Conservation (phyloP, 495 filamentous ascomycete species). For the Trichoderma virens region DNA sequence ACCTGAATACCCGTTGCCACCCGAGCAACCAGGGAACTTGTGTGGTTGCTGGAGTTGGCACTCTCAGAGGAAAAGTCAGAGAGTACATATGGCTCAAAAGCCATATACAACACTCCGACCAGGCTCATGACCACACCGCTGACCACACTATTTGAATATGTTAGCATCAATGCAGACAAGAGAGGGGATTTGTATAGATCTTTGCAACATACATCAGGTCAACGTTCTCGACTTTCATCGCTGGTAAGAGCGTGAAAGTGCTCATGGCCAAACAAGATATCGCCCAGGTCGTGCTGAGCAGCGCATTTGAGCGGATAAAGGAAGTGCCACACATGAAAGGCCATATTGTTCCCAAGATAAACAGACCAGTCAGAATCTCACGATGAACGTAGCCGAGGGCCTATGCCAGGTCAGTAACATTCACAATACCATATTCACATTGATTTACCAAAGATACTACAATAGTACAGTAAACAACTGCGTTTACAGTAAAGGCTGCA, state of each 20-base stretch:
- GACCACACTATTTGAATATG: slow-evolving; percentile 46
- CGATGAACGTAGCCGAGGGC: slow-evolving; percentile 79
- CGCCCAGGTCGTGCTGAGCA: slow-evolving; percentile 66
- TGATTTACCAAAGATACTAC: slow-evolving; percentile 73
- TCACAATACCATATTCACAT: neutral
- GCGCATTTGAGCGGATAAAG: slow-evolving; percentile 58
- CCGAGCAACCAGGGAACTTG: slow-evolving; percentile 27
- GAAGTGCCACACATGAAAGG: slow-evolving; percentile 63
- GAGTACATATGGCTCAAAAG: slow-evolving; percentile 68
- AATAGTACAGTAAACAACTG: slow-evolving; percentile 58
- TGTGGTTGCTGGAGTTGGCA: slow-evolving; percentile 18
- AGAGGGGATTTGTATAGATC: neutral
- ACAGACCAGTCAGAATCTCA: slow-evolving; percentile 78
- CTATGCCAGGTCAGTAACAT: slow-evolving; percentile 23
- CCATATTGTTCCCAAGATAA: slow-evolving; percentile 68
- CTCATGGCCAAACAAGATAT: slow-evolving; percentile 76
- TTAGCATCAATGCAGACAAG: neutral
- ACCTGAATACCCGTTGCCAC: slow-evolving; percentile 38
- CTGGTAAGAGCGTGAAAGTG: slow-evolving; percentile 81
- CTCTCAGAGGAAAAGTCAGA: slow-evolving; percentile 30
- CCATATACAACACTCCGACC: slow-evolving; percentile 71
- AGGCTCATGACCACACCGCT: slow-evolving; percentile 74
- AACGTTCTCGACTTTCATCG: slow-evolving; percentile 72
- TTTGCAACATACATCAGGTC: slow-evolving; percentile 59
- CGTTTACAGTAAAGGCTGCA: slow-evolving; percentile 52